These are phyloP conservation scores for Ustilago trichophora DNA, from an alignment of 1,284 basidiomycete species.

Conservation along the genomic window DNA sequence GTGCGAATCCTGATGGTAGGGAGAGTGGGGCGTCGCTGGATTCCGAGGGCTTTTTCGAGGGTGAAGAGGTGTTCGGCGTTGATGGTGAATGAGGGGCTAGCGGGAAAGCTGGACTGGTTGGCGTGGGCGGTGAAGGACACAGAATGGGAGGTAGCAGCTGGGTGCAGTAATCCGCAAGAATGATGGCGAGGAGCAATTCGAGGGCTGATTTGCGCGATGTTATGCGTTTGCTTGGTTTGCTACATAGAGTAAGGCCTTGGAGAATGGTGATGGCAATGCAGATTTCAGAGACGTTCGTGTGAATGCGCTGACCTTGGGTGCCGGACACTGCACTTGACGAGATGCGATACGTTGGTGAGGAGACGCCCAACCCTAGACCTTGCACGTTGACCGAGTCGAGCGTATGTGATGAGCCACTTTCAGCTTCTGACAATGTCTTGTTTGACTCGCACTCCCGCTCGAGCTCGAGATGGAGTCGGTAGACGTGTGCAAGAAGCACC, in stretches of 20 bases:
- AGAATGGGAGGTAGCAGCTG: conserved; percentile 36
- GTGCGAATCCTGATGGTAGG: conserved; percentile 36
- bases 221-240: conserved; percentile 21
- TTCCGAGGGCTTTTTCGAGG: background rate
- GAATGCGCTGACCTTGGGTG: conserved; percentile 17
- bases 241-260: conserved; percentile 42
- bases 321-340: conserved; percentile 10
- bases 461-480: conserved; percentile 33
- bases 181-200: conserved; percentile 34
- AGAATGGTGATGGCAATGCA: conserved; percentile 44
- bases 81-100: conserved; percentile 1
- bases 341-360: too few species aligned
- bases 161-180: conserved; percentile 38
- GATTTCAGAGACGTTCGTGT: conserved; percentile 17
- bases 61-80: conserved; percentile 22
- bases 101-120: conserved; percentile 2
- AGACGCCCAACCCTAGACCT: too few species aligned
- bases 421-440: background rate
- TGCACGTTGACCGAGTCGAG: too few species aligned
- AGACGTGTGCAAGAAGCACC: conserved; percentile 27
- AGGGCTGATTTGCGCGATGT: conserved; percentile 31
- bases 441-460: conserved; percentile 16
- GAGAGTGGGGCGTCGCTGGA: conserved; percentile 17
- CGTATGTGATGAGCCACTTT: background rate
- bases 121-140: conserved; percentile 3